phyloP scores from a whole-genome alignment of 1,284 basidiomycete species.

The Coriolopsis trogii region DNA sequence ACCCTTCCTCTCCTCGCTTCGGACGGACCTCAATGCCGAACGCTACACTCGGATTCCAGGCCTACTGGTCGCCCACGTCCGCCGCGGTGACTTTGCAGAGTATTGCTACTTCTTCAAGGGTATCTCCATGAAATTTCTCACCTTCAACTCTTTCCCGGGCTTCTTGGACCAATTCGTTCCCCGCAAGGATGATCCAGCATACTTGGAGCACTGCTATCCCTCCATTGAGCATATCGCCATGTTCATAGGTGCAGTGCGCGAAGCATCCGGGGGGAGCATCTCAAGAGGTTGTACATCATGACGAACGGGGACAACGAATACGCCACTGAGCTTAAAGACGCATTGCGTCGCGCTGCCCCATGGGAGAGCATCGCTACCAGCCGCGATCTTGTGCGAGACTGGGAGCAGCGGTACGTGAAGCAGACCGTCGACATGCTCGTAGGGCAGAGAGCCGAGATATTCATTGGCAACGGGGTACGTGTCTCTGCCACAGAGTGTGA shows the following conservation, averaged over 20 bases:
- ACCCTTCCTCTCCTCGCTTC: background rate
- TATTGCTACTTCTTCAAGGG: conserved; percentile 52
- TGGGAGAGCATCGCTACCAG: conserved; percentile 35
- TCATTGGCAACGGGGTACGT: conserved; percentile 48
- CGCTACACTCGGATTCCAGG: conserved; percentile 36
- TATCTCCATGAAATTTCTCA: conserved; percentile 43
- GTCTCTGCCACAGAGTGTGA: too few species aligned
- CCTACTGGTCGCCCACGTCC: conserved; percentile 59
- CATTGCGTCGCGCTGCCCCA: conserved; percentile 31
- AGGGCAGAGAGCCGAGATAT: conserved; percentile 43
- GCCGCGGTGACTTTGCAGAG: conserved; percentile 59
- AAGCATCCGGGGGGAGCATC: conserved; percentile 23
- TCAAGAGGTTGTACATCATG: conserved; percentile 53
- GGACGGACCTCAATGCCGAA: conserved; percentile 10
- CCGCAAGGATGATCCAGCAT: conserved; percentile 33
- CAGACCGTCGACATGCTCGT: conserved; percentile 49
- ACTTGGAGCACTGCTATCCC: conserved; percentile 51
- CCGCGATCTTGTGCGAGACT: conserved; percentile 38
- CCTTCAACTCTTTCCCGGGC: conserved; percentile 44
- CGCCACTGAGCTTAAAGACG: conserved; percentile 43
- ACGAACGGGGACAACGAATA: conserved; percentile 51
- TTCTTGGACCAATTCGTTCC: conserved; percentile 42
- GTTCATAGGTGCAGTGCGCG: conserved; percentile 42
- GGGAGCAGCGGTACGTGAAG: conserved; percentile 41
- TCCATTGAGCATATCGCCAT: conserved; percentile 46